Evolutionary conservation across 2,329 filamentous ascomycete species (phyloP), one percentile per base, ranked within the genome.

Genomic region (Pseudocercospora crystallina): DNA sequence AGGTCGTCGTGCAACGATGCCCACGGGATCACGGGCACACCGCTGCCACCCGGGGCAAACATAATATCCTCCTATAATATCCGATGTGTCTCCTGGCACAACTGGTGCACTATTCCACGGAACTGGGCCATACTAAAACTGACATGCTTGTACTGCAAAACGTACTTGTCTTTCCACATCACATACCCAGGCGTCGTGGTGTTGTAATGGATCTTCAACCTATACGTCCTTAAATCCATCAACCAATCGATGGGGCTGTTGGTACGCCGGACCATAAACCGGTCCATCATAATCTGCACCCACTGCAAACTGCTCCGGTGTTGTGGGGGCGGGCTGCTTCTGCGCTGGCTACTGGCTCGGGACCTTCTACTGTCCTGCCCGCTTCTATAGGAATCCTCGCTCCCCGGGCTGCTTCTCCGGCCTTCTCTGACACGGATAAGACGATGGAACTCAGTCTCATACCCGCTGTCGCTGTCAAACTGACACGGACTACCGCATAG

Each of bases 141-240:
- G n/a, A n/a, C n/a, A n/a, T n/a, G n/a, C 35, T 38, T 38, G 15
- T 38, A 38, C 35, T 38, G 15, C 15, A 38, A 38, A 38, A 38
- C 35, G 35, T 38, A 38, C 35, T 14, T 38, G n/a, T n/a, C n/a
- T n/a, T n/a, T n/a, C n/a, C n/a, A n/a, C n/a, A n/a, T n/a, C n/a
- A n/a, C n/a, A n/a, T n/a, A n/a, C n/a, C n/a, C n/a, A 38, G 35
- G 13, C 8, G 35, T 14, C 8, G 35, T 38, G 15, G 35, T 38
- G 15, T 14, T 38, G 15, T 38, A 38, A 38, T 38, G 15, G 35
- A 38, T 38, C 35, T 38, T 38, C 13, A 38, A 38, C 35, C 35
- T 14, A 14, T 38, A 38, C 8, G n/a, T n/a, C n/a, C n/a, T n/a
- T n/a, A n/a, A n/a, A n/a, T n/a, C n/a, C n/a, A n/a, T n/a, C n/a